Conservation (phyloP, 2,329 filamentous ascomycete genomes). For the Aschersonia sp. region DNA sequence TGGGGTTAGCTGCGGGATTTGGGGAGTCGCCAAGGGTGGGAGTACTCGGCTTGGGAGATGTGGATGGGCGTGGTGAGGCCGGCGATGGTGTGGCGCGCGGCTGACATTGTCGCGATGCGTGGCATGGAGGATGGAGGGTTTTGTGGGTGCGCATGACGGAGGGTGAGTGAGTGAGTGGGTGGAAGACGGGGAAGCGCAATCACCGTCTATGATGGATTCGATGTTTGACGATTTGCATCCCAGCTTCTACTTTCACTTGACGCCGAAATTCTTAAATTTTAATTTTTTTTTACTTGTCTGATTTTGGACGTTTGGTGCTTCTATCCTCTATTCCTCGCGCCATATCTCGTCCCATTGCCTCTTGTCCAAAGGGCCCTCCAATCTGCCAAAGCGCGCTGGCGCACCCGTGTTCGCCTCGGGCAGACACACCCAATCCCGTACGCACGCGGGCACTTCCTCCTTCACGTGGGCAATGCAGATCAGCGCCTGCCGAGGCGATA, state of each 20-base stretch:
- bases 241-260: no score
- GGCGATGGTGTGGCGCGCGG: not conserved
- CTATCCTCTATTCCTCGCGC: constrained; percentile 20
- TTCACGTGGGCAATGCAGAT: constrained; percentile 86
- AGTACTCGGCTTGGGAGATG: not conserved
- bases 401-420: constrained; percentile 56
- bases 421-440: constrained; percentile 75
- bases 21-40: not conserved
- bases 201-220: no score
- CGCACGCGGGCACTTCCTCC: constrained; percentile 76
- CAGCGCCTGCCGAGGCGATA: constrained; percentile 61
- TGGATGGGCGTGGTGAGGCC: not conserved
- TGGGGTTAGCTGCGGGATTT: not conserved
- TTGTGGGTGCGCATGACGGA: no score
- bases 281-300: no score
- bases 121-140: not conserved
- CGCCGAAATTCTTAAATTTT: no score
- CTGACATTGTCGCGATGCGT: not conserved
- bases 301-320: no score
- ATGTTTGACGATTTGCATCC: no score
- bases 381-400: constrained; percentile 47
- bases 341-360: constrained; percentile 53
- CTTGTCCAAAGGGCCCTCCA: constrained; percentile 46
- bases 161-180: no score
- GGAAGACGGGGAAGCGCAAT: no score